Evolutionary conservation across 1,139 yeast genomes (phyloP).

Genomic region (Debaryomycetaceae sp.): DNA sequence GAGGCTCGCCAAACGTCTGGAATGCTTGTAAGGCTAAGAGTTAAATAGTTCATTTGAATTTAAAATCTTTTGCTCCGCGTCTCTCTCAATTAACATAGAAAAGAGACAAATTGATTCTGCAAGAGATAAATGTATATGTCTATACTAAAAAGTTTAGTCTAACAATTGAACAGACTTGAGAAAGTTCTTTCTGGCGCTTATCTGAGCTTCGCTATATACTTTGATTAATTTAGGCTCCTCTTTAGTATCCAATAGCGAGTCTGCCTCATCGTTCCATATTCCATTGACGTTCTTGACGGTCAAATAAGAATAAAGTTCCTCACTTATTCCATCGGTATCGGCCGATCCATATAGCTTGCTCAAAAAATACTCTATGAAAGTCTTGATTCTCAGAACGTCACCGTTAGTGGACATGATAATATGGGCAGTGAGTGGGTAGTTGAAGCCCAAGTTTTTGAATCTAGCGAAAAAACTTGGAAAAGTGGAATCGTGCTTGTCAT

Average conservation of each 20-base stretch:
- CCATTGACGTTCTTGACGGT: conserved; percentile 16
- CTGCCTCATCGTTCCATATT: conserved; percentile 26
- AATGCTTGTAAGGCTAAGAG: no score
- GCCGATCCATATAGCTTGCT: conserved; percentile 5
- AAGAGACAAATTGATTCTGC: background rate
- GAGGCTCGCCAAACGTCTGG: no score
- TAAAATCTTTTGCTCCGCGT: no score
- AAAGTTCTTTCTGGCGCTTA: conserved; percentile 20
- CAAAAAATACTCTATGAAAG: conserved; percentile 9
- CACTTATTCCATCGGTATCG: conserved; percentile 4
- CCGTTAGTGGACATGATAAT: conserved; percentile 24
- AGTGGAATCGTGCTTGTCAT: conserved; percentile 5
- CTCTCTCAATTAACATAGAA: background rate
- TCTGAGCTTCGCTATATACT: conserved; percentile 18
- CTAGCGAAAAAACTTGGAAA: conserved; percentile 10
- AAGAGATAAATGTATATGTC: background rate
- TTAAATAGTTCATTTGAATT: no score
- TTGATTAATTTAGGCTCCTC: conserved; percentile 14
- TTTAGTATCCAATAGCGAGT: conserved; percentile 15
- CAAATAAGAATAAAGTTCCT: conserved; percentile 8
- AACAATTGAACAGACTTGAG: conserved; percentile 9
- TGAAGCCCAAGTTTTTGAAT: conserved; percentile 22
- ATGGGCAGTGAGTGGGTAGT: conserved; percentile 24
- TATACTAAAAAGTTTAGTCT: background rate
- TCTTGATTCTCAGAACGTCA: conserved; percentile 12